Conservation (phyloP, 2,329 filamentous ascomycete species). For the Calcarisporium arbuscula region DNA sequence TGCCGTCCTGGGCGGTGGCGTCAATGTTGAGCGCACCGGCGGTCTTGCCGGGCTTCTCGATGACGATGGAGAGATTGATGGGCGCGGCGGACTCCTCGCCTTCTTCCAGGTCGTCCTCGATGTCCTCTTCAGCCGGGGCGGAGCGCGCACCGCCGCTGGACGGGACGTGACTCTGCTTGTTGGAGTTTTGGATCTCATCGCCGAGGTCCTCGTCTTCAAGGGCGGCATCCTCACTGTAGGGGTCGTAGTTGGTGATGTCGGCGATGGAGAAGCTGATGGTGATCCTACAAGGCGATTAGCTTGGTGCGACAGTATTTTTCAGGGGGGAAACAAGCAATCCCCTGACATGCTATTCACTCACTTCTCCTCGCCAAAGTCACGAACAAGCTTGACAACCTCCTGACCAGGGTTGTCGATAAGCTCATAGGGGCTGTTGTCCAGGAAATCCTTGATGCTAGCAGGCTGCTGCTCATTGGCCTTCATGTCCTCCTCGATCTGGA, state of each 20-base stretch:
- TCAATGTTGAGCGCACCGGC: constrained; percentile 77
- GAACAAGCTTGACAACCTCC: constrained; percentile 80
- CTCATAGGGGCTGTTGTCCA: constrained; percentile 80
- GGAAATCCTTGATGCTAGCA: constrained; percentile 76
- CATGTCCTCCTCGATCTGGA: constrained; percentile 77
- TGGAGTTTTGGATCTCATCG: constrained; percentile 40
- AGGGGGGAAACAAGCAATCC: no score
- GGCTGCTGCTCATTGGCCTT: constrained; percentile 66
- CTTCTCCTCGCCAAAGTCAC: constrained; percentile 84
- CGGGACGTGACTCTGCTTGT: constrained; percentile 50
- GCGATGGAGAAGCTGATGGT: constrained; percentile 37
- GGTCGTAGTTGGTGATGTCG: constrained; percentile 33
- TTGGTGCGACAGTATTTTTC: no score
- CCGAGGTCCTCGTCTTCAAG: constrained; percentile 34
- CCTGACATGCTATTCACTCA: no score
- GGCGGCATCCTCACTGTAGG: constrained; percentile 29
- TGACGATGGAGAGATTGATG: constrained; percentile 74
- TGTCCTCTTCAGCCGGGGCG: constrained; percentile 39
- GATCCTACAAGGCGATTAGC: no score
- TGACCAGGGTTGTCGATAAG: constrained; percentile 75
- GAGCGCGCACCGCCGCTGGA: constrained; percentile 43
- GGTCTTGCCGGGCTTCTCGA: constrained; percentile 74
- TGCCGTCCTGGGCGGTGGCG: constrained; percentile 76
- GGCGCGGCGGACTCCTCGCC: constrained; percentile 61
- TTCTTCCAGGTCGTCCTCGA: constrained; percentile 48